Percentiles rank a stretch among this genome's conserved stretches.
phyloP scores from a whole-genome alignment of 2,329 filamentous ascomycete genomes.

The Fusarium albidum region DNA sequence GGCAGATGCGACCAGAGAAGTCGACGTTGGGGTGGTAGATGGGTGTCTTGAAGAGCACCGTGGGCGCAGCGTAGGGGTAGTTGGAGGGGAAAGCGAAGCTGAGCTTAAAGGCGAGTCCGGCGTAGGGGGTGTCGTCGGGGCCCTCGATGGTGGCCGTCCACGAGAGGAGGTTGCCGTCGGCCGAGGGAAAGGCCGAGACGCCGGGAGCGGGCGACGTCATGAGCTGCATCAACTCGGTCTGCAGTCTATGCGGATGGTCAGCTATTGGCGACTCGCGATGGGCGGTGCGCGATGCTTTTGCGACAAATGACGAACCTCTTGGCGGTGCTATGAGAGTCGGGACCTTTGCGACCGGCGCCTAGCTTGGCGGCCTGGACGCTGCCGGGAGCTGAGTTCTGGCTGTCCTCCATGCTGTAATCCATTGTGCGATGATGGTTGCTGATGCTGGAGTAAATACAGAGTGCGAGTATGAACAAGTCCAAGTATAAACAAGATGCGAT shows the following conservation, averaged over 20 bases:
- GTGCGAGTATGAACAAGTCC: slow-evolving; percentile 4
- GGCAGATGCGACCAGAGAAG: slow-evolving; percentile 94
- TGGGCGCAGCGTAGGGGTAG: slow-evolving; percentile 91
- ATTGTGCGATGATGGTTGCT: slow-evolving; percentile 39
- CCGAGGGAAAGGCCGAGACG: slow-evolving; percentile 92
- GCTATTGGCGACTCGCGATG: background rate
- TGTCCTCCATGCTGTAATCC: slow-evolving; percentile 60
- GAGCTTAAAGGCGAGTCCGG: slow-evolving; percentile 88
- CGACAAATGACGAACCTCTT: slow-evolving; percentile 67
- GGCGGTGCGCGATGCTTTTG: background rate
- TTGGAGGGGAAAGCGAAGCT: slow-evolving; percentile 89
- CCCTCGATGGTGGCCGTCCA: slow-evolving; percentile 97
- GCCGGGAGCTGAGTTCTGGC: slow-evolving; percentile 73
- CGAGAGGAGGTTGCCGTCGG: slow-evolving; percentile 86
- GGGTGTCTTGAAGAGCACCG: slow-evolving; percentile 95
- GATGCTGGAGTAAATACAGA: slow-evolving; percentile 7
- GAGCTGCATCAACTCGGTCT: slow-evolving; percentile 97
- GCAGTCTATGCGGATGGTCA: slow-evolving; percentile 67
- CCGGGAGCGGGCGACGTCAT: slow-evolving; percentile 96
- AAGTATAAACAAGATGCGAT: slow-evolving; percentile 9
- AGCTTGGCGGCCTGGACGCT: slow-evolving; percentile 70
- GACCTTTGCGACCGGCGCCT: slow-evolving; percentile 61
- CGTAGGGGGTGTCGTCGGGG: slow-evolving; percentile 90
- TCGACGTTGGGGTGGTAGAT: slow-evolving; percentile 99
- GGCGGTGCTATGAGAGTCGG: slow-evolving; percentile 77